A percentile compares a stretch with the other conserved stretches of the same genome.
phyloP scores from a whole-genome alignment of 441 rosid species.

The Populus hybrid region DNA sequence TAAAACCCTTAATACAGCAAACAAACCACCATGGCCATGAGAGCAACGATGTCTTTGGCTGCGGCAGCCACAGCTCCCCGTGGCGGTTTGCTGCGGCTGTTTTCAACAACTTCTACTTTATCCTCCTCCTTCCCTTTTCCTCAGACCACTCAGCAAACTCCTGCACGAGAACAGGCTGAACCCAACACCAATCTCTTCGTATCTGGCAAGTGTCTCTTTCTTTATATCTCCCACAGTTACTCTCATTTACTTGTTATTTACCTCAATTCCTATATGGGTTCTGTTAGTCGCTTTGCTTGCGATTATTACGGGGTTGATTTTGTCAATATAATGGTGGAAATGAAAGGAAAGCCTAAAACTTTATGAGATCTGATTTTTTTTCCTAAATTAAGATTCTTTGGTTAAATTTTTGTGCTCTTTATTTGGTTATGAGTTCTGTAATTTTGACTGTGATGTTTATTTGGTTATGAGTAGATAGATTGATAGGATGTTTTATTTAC shows the following conservation, averaged over 20 bases:
- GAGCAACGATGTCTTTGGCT: slow-evolving; percentile 28
- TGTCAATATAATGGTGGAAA: not conserved
- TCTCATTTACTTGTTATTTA: slow-evolving; percentile 6
- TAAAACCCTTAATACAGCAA: slow-evolving; percentile 2
- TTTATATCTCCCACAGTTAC: not conserved
- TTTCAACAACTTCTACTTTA: slow-evolving; percentile 45
- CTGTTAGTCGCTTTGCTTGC: not conserved
- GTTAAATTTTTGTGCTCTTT: not conserved
- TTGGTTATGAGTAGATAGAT: not conserved
- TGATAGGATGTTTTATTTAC: not conserved
- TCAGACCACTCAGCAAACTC: slow-evolving; percentile 13
- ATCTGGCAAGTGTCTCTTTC: slow-evolving; percentile 41
- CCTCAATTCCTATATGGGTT: not conserved
- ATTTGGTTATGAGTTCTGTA: not conserved
- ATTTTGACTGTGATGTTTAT: not conserved
- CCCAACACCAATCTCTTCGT: slow-evolving; percentile 78
- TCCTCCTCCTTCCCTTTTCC: slow-evolving; percentile 33
- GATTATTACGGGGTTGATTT: not conserved
- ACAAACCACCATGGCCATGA: slow-evolving; percentile 30
- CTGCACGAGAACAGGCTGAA: slow-evolving; percentile 53
- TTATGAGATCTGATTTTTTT: not conserved
- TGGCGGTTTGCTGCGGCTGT: slow-evolving; percentile 43
- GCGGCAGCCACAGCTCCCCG: slow-evolving; percentile 36
- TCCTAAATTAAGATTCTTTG: not conserved
- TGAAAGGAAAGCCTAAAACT: not conserved